Base-by-base conservation (phyloP, 495 filamentous ascomycete genomes). In the Lasiosphaeris hirsuta region DNA sequence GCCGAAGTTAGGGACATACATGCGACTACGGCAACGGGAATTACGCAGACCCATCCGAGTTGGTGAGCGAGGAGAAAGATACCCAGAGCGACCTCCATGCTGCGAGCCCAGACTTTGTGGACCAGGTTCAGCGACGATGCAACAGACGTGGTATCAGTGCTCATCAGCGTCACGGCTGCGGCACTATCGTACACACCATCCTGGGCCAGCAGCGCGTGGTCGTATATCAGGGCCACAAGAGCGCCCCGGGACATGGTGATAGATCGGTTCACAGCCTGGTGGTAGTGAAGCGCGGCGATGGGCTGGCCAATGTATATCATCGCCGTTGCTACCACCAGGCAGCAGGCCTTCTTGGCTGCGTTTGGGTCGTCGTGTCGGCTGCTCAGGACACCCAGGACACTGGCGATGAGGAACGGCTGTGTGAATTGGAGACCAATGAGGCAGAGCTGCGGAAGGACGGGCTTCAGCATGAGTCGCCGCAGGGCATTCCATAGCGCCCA, bases 101-200 rank as follows among this genome's bases (percentile, higher is more conserved):
- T 51, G 54, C 77, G 80, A 0, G 74, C 78, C 78, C 61, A 74
- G 3, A 67, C 37, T 47, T 74, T 71, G 51, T 70, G 61, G 7
- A 69, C 43, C 3, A 33, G 42, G 13, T 10, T 44, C 18, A 56
- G 14, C 4, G 35, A 18, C 8, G 23, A 41, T 7, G 51, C 50
- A 35, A 69, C 67, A 13, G 54, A 43, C 34, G 67, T 66, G 1
- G 69, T 60, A 54, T 71, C 68, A 11, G 66, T 57, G 40, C 78
- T 81, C 83, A 87, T 86, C 5, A 84, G 75, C 59, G 83, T 86
- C 9, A 86, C 49, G 0, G 84, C 78, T 11, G 54, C 73, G 14
- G 81, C 70, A 11, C 75, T 68, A 44, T 83, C 77, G 0, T 72
- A 69, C 30, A 69, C 69, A 19, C 62, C 65, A 0, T 75, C 54